Evolutionary conservation across 305 asterid species (phyloP).

Genomic region (Euphrasia arctica): DNA sequence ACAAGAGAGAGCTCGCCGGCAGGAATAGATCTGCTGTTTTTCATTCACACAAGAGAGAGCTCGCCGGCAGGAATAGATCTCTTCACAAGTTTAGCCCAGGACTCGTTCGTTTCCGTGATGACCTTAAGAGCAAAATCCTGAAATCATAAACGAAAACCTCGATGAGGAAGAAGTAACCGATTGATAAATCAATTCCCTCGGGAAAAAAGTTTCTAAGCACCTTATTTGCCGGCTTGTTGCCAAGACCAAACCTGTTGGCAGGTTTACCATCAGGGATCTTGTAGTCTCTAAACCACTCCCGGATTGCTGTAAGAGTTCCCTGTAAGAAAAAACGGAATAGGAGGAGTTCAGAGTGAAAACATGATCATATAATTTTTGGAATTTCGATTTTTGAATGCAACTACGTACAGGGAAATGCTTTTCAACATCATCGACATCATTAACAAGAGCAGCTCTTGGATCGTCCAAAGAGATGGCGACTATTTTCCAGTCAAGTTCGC

Average conservation of each 20-base stretch:
- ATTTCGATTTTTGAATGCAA: neutral
- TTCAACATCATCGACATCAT: constrained; percentile 87
- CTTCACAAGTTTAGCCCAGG: constrained; percentile 93
- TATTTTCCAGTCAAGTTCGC: constrained; percentile 98
- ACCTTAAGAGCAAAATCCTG: constrained; percentile 92
- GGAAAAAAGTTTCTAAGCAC: constrained; percentile 29
- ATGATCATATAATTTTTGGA: too few relatives aligned
- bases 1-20: constrained; percentile 91
- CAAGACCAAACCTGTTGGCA: constrained; percentile 92
- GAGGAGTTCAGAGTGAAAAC: too few relatives aligned
- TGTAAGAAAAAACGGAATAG: constrained; percentile 23
- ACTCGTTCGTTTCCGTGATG: constrained; percentile 74
- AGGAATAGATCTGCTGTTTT: constrained; percentile 41
- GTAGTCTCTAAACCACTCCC: constrained; percentile 99
- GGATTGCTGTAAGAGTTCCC: constrained; percentile 94
- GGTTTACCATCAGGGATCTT: constrained; percentile 99
- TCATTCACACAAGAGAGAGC: constrained; percentile 68
- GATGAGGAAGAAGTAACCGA: neutral
- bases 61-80: constrained; percentile 77
- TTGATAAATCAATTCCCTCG: neutral
- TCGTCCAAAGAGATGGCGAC: constrained; percentile 92
- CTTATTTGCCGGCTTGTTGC: constrained; percentile 88
- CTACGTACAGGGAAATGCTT: constrained; percentile 87
- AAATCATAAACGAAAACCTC: constrained; percentile 4
- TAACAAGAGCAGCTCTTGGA: constrained; percentile 92